A percentile compares a stretch with the other conserved stretches of the same genome.
These are phyloP conservation scores for Phytophthora brassicae DNA, from an alignment of 352 stramenopile genomes.

Conservation along the genomic window DNA sequence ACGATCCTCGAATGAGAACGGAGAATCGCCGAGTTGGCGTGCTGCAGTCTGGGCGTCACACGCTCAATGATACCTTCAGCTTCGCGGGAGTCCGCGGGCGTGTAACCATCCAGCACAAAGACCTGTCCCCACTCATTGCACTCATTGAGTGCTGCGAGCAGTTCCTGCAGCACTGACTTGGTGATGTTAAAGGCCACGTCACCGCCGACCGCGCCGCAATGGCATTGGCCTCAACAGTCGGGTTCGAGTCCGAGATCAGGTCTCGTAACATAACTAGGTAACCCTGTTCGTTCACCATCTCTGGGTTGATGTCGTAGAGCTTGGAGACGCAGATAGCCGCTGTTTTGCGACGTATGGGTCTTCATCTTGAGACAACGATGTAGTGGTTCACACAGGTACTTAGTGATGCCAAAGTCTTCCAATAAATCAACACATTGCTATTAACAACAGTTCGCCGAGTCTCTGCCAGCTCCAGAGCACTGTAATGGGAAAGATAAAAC, in stretches of 20 bases:
- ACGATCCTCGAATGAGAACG: constrained; percentile 58
- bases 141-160: constrained; percentile 98
- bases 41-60: constrained; percentile 96
- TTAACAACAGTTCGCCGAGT: too few relatives aligned
- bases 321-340: constrained; percentile 99
- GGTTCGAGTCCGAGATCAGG: constrained; percentile 98
- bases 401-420: too few relatives aligned
- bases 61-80: constrained; percentile 99
- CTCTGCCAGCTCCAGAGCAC: too few relatives aligned
- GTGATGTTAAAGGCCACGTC: constrained; percentile 92
- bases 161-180: constrained; percentile 97
- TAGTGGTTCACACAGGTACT: constrained; percentile 98
- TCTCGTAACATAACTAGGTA: constrained; percentile 97
- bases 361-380: constrained; percentile 91
- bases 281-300: constrained; percentile 95
- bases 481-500: too few relatives aligned
- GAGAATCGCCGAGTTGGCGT: constrained; percentile 98
- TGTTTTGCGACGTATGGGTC: constrained; percentile 99
- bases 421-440: too few relatives aligned
- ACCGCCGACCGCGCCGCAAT: constrained; percentile 94
- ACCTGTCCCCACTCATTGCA: constrained; percentile 99
- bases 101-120: constrained; percentile 98
- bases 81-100: constrained; percentile 94
- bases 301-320: constrained; percentile 99
- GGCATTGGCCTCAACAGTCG: constrained; percentile 98